These are phyloP conservation scores for Lentinula aciculospora DNA, from an alignment of 768 basidiomycete species.

Conservation along the genomic window DNA sequence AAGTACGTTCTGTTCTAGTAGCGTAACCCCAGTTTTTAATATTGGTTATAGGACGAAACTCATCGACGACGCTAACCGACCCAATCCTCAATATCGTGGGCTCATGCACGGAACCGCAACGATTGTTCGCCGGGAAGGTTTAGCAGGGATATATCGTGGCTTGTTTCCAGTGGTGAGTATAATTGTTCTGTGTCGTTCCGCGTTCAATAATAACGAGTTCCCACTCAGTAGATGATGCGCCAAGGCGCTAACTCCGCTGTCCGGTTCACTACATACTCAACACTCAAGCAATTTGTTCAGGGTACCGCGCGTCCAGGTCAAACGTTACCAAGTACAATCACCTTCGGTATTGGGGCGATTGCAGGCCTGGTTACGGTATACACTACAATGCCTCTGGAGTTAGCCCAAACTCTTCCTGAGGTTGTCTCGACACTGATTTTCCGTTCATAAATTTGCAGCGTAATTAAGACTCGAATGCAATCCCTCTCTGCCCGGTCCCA, in stretches of 20 bases:
- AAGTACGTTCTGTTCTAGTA: slow-evolving; percentile 55
- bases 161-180: slow-evolving; percentile 84
- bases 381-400: slow-evolving; percentile 84
- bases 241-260: slow-evolving; percentile 98
- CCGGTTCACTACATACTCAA: slow-evolving; percentile 92
- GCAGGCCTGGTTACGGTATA: slow-evolving; percentile 96
- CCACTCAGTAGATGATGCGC: slow-evolving; percentile 72
- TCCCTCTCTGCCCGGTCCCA: slow-evolving; percentile 75
- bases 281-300: slow-evolving; percentile 89
- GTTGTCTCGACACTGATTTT: background rate
- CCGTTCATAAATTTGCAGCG: slow-evolving; percentile 38
- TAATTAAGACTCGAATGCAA: slow-evolving; percentile 98
- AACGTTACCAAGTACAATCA: slow-evolving; percentile 78
- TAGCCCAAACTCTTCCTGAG: slow-evolving; percentile 17
- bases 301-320: slow-evolving; percentile 80
- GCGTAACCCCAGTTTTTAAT: background rate
- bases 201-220: background rate
- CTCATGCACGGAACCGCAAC: slow-evolving; percentile 76
- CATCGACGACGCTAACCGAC: slow-evolving; percentile 87
- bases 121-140: slow-evolving; percentile 83
- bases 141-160: slow-evolving; percentile 83
- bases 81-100: slow-evolving; percentile 81
- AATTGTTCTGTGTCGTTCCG: too few relatives aligned
- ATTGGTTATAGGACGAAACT: slow-evolving; percentile 74
- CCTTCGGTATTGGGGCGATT: slow-evolving; percentile 90